Evolutionary conservation across 2,329 filamentous ascomycete species (phyloP), one percentile per base, ranked within the genome.

Genomic region (Fusarium sarcochroum): DNA sequence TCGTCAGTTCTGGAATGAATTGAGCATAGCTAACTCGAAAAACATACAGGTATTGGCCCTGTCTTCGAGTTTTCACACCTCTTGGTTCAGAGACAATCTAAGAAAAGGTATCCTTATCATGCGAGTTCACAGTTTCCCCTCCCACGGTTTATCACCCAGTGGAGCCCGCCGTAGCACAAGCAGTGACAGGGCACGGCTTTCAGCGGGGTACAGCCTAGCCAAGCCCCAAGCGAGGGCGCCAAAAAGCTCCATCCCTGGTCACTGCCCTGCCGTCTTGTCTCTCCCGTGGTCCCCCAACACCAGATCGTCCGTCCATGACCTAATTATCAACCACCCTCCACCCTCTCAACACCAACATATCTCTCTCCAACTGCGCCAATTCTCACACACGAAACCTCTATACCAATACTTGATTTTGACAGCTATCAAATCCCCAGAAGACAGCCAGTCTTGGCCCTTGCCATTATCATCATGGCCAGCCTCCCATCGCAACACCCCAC

Each of bases 401-500:
- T 20, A 41, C 15, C n/a, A 18, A 21, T n/a, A 7, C 23, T 32
- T 15, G 15, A 17, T 34, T 41, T 35, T 20, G 34, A 40, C 14
- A 51, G 23, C 21, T 40, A 21, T 25, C 23, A 34, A 15, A 52
- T 21, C 27, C 46, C 14, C 41, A 18, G 25, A 15, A 41, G 38
- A 58, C 40, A 38, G 34, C 38, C 34, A 63, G 17, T 20, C 44
- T 58, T 47, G 57, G 61, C 68, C 20, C 41, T 53, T 35, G 41
- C 40, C 53, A 50, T 51, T 52, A 55, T 62, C 74, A 73, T 64
- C 71, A 81, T 81, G 79, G 71, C 78, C 42, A 75, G 72, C 66
- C 77, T 81, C 49, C 84, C 84, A 49, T 79, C 80, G 11, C 81
- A 86, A 70, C 81, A 86, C 76, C 85, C 85, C 35, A 76, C 79